Evolutionary conservation across 2,329 filamentous ascomycete species (phyloP).

Genomic region (Ophiosphaerella herpotricha): DNA sequence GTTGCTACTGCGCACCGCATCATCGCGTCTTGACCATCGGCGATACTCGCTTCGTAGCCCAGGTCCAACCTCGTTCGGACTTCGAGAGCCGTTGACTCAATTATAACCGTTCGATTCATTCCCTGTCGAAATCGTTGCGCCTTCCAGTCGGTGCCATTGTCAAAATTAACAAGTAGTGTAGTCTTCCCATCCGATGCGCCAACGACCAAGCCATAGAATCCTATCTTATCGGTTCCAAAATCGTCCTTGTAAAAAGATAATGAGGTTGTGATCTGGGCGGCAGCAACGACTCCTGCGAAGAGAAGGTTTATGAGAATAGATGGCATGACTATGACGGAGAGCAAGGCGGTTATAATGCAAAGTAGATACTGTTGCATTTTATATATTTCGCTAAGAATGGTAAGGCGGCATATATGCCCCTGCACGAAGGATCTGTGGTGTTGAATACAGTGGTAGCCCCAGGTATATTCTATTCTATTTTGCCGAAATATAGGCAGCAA

Average conservation of each 20-base stretch:
- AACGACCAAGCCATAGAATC: conserved; percentile 4
- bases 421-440: too few relatives aligned
- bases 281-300: neutral
- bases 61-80: too few relatives aligned
- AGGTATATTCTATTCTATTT: too few relatives aligned
- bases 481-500: too few relatives aligned
- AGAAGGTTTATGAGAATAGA: neutral
- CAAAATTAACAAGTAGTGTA: neutral
- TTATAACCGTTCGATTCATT: neutral
- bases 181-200: neutral
- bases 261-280: conserved; percentile 7
- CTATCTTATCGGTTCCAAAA: conserved; percentile 5
- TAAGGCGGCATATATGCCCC: too few relatives aligned
- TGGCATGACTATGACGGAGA: neutral
- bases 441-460: too few relatives aligned
- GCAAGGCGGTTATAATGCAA: too few relatives aligned
- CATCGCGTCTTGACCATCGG: too few relatives aligned
- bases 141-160: conserved; percentile 3
- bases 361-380: too few relatives aligned
- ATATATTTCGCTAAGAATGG: too few relatives aligned
- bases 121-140: too few relatives aligned
- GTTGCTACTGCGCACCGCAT: neutral
- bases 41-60: too few relatives aligned
- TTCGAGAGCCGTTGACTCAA: neutral
- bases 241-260: neutral